Base-by-base conservation (phyloP, 1,284 basidiomycete species). In the Heterobasidion irregulare region DNA sequence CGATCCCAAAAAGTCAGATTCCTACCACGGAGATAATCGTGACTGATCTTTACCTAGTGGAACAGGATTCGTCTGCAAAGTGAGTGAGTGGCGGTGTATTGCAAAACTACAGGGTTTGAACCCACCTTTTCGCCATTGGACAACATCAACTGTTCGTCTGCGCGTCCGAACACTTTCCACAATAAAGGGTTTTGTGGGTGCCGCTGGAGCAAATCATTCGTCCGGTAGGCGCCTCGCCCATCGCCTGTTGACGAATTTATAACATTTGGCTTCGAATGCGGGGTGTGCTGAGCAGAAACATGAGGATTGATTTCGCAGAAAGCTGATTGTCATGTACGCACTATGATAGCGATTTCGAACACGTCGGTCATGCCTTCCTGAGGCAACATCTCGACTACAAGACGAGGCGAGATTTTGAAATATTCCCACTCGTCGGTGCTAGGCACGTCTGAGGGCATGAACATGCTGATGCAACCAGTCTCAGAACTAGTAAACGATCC, bases 41-140 rank as follows among this genome's bases (percentile, higher is more conserved):
- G 7, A 26, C 2, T 26, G 26, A 26, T 26, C 26, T 26, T 26
- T 35, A 54, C 58, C 58, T 33, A 65, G 38, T 6, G 64, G 63
- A 15, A 53, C 61, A 8, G 64, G 63, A 47, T 65, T 65, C 34
- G 62, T 65, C 64, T 65, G 53, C n/a, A 33, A 33, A 60, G 48
- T 6, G 59, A 57, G 41, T 57, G 56, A 19, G 48, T 52, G 12
- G 38, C n/a, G 12, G 2, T 41, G 38, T n/a, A n/a, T 10, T n/a
- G n/a, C 6, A 6, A 41, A 3, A 32, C n/a, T 33, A n/a, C 9
- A n/a, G 43, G 47, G 8, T 13, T 6, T 36, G 2, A 18, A 26
- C 16, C 6, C 33, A 67, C 68, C 62, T 71, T 68, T 58, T 72
- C 69, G 6, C 69, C 69, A 9, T 64, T 70, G 10, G 61, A 66